These are phyloP conservation scores for Thielaviopsis musarum DNA, from an alignment of 2,329 filamentous ascomycete species.

Conservation along the genomic window DNA sequence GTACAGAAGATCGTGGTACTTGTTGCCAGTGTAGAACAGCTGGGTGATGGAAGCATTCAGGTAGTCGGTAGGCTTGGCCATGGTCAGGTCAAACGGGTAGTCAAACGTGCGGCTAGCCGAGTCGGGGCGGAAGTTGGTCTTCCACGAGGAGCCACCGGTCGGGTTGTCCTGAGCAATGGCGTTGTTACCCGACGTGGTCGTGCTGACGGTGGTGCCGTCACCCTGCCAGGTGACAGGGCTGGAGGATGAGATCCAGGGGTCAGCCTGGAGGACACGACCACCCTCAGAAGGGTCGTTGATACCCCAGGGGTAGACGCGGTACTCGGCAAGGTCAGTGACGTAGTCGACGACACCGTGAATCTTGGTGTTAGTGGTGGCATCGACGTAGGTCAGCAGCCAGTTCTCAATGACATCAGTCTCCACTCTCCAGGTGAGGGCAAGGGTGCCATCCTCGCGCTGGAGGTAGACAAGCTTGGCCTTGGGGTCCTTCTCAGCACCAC, in stretches of 20 bases:
- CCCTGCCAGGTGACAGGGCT: conserved; percentile 38
- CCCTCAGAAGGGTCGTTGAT: conserved; percentile 36
- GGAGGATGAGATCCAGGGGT: conserved; percentile 30
- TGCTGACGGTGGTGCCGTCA: conserved; percentile 30
- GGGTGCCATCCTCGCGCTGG: conserved; percentile 26
- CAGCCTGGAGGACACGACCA: conserved; percentile 23
- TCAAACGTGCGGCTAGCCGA: conserved; percentile 27
- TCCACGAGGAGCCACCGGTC: conserved; percentile 21
- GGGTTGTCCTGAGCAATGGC: conserved; percentile 37
- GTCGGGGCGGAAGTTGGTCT: conserved; percentile 29
- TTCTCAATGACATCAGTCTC: conserved; percentile 40
- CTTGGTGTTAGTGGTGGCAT: conserved; percentile 28
- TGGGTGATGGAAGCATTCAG: conserved; percentile 38
- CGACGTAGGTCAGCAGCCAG: conserved; percentile 43
- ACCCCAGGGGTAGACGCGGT: conserved; percentile 40
- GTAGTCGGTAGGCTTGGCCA: conserved; percentile 25
- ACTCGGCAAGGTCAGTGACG: conserved; percentile 33
- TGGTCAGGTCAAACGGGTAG: conserved; percentile 24
- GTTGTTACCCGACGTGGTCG: conserved; percentile 41
- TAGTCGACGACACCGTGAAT: conserved; percentile 40
- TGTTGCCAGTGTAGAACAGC: conserved; percentile 44
- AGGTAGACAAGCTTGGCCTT: conserved; percentile 39
- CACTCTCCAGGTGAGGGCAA: conserved; percentile 38
- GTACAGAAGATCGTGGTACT: conserved; percentile 42
- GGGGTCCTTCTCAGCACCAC: conserved; percentile 33